Base-by-base conservation (phyloP, 2,329 filamentous ascomycete species). In the Curvularia eragrostidis region DNA sequence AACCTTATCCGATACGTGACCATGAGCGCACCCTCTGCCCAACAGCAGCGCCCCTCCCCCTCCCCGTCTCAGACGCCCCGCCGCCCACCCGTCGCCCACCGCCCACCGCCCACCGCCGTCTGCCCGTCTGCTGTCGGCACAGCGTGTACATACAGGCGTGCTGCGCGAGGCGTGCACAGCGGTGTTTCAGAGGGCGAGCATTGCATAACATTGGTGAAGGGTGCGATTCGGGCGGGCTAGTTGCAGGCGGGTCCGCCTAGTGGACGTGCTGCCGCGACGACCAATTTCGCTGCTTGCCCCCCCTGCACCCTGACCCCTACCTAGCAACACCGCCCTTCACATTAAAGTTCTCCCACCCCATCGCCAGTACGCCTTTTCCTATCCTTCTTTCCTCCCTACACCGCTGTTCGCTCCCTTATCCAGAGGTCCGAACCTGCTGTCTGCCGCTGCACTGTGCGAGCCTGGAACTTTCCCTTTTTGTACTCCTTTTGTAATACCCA, bases 401-500 rank as follows among this genome's bases (percentile, higher is more conserved):
- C 73, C 66, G 58, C 64, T 64, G 58, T 63, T 64, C 66, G 66
- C 48, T 63, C 62, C 63, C 57, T 66, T 59, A 58, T 30, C 19
- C 64, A 62, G n/a, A 59, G 64, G 60, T 71, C n/a, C 68, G 69
- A 73, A 68, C 69, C 63, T 70, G 61, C 66, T 61, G 49, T 58
- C 58, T 62, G 61, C 62, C 65, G 63, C 67, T 67, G 66, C 63
- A 64, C 58, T 62, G 62, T 68, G 65, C 70, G 64, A 68, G 68
- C 69, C 58, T 64, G 65, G 67, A 58, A 63, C 66, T 65, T 71
- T 70, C 60, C 65, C 62, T 56, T 65, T 59, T 56, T 54, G 52
- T 75, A 75, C 65, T 52, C 55, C 39, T 64, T 71, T 75, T 75
- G 68, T 75, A 75, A 75, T 75, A 66, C 62, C 43, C 62, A 61